Evolutionary conservation across 169 alveolate species (phyloP).

Genomic region (Eimeria tenella): DNA sequence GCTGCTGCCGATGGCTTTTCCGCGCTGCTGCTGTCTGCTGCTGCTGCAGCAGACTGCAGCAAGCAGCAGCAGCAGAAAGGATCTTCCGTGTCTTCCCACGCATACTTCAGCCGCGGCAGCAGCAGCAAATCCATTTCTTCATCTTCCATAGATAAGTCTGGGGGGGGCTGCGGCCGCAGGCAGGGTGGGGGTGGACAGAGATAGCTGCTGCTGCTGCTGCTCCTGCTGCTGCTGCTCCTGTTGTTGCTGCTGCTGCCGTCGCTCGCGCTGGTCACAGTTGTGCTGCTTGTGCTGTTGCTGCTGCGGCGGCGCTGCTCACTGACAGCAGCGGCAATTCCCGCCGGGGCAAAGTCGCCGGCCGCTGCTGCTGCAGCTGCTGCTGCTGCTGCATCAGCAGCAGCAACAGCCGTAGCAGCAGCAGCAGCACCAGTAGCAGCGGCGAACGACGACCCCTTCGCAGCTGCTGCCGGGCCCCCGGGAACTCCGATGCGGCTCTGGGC

Average conservation of each 20-base stretch:
- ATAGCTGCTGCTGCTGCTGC: conserved; percentile 6
- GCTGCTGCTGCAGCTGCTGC: conserved; percentile 2
- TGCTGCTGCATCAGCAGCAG: not conserved
- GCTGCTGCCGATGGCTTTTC: not conserved
- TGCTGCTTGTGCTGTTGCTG: not conserved
- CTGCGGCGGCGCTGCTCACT: not conserved
- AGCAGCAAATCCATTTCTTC: not conserved
- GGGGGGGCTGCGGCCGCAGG: conserved; percentile 34
- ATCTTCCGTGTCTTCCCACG: not conserved
- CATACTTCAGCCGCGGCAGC: not conserved
- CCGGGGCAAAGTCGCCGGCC: not conserved
- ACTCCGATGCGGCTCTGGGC: too few species aligned
- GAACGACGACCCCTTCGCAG: too few species aligned
- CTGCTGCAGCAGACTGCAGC: not conserved
- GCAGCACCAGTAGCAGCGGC: too few species aligned
- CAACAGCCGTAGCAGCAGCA: too few species aligned
- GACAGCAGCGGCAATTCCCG: too few species aligned
- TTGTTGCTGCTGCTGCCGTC: conserved; percentile 30
- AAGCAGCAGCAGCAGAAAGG: not conserved
- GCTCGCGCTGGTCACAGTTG: not conserved
- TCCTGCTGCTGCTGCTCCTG: conserved; percentile 42
- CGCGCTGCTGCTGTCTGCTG: not conserved
- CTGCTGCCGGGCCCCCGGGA: too few species aligned
- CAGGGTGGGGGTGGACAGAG: conserved; percentile 11
- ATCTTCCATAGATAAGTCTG: not conserved